A percentile compares a stretch with the other conserved stretches of the same genome.
Conservation (phyloP, 169 alveolate species). For the Eimeria tenella region DNA sequence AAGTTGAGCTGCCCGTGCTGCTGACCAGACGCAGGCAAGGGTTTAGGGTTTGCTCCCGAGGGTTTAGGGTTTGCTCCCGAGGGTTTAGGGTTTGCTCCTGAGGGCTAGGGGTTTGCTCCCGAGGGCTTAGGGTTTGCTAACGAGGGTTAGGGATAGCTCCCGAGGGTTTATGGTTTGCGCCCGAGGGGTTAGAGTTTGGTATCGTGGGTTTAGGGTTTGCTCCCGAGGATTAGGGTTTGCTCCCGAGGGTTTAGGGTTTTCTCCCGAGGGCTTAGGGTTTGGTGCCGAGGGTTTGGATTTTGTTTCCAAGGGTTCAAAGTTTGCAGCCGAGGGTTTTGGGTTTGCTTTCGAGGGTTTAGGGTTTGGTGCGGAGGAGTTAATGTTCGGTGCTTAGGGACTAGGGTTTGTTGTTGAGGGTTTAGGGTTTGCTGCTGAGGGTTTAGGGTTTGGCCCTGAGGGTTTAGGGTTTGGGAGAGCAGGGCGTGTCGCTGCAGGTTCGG, state of each 20-base stretch:
- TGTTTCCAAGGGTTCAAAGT: not conserved
- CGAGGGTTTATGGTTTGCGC: not conserved
- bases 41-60: constrained; percentile 4
- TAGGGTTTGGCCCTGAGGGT: not conserved
- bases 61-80: constrained; percentile 4
- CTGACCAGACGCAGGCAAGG: constrained; percentile 62
- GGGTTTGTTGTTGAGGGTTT: not conserved
- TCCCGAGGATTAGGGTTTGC: not conserved
- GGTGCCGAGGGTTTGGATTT: not conserved
- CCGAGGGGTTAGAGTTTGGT: not conserved
- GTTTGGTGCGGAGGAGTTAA: not conserved
- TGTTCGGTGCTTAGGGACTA: not conserved
- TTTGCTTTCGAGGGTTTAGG: not conserved
- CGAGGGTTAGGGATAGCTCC: not conserved
- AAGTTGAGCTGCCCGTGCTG: constrained; percentile 50
- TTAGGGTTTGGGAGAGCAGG: not conserved
- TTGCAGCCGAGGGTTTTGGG: not conserved
- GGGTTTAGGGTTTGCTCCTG: not conserved
- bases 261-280: not conserved
- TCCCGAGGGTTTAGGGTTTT: not conserved
- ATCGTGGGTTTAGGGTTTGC: not conserved
- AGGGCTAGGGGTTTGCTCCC: not conserved
- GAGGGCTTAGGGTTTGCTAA: not conserved
- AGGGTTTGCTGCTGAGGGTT: not conserved
- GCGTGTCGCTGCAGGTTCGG: not conserved